Evolutionary conservation across 257 asterid genomes (phyloP).

Genomic region (Linaria vulgaris): DNA sequence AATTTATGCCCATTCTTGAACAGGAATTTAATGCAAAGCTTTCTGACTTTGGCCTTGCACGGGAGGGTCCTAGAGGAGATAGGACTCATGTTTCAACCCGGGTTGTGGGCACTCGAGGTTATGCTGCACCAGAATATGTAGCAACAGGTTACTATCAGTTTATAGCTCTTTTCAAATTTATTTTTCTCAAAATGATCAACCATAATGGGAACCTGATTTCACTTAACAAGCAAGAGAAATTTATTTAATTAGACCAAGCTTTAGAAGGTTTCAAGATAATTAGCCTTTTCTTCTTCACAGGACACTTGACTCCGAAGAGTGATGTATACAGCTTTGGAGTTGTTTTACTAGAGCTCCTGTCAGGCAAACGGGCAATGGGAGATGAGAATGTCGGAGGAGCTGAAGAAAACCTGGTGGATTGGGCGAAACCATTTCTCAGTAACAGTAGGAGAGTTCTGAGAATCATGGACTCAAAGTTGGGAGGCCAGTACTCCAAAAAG

Average conservation of each 20-base stretch:
- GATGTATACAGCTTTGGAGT: slow-evolving; percentile 60
- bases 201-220: no score
- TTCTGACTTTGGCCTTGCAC: slow-evolving; percentile 59
- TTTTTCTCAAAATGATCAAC: no score
- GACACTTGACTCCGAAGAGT: slow-evolving; percentile 52
- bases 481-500: slow-evolving; percentile 57
- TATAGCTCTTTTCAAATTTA: not conserved
- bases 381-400: slow-evolving; percentile 56
- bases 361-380: slow-evolving; percentile 56
- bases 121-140: slow-evolving; percentile 61
- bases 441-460: slow-evolving; percentile 51
- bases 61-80: slow-evolving; percentile 56
- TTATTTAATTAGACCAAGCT: no score
- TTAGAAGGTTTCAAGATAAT: no score
- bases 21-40: slow-evolving; percentile 58
- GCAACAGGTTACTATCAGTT: slow-evolving; percentile 38
- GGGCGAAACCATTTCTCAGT: slow-evolving; percentile 52
- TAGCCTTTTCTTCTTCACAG: slow-evolving; percentile 17
- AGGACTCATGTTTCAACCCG: slow-evolving; percentile 57
- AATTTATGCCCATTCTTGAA: not conserved
- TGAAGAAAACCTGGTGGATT: slow-evolving; percentile 50
- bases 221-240: no score
- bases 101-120: slow-evolving; percentile 53
- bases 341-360: slow-evolving; percentile 48
- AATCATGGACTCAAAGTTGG: slow-evolving; percentile 56